A percentile compares a stretch with the other conserved stretches of the same genome.
phyloP scores from a whole-genome alignment of 1,284 basidiomycete species.

The Malassezia dermatis region DNA sequence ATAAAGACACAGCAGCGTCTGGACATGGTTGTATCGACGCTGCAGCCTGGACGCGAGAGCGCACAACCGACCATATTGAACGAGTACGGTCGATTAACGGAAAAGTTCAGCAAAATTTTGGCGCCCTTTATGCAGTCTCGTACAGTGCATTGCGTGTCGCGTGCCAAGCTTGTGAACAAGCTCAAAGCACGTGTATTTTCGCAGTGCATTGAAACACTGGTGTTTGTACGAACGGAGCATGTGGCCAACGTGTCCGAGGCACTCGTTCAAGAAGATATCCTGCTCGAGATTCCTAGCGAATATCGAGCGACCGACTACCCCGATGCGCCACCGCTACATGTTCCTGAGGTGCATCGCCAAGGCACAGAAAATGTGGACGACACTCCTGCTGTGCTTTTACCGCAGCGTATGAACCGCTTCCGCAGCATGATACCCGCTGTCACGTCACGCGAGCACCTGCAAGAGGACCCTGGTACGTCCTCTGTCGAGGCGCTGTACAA shows the following conservation, averaged over 20 bases:
- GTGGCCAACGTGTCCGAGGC: background rate
- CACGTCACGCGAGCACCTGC: background rate
- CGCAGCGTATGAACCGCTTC: background rate
- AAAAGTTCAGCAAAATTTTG: constrained; percentile 11
- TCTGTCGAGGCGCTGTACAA: background rate
- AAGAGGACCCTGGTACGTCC: background rate
- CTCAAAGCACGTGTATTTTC: constrained; percentile 3
- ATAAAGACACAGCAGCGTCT: background rate
- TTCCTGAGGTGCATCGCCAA: background rate
- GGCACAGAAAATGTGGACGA: background rate
- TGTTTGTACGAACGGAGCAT: constrained; percentile 1
- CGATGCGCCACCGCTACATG: background rate
- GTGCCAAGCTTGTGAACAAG: constrained; percentile 3
- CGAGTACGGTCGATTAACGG: constrained; percentile 7
- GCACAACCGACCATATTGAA: constrained; percentile 1
- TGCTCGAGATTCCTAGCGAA: background rate
- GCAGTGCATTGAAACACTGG: constrained; percentile 12
- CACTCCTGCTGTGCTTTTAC: background rate
- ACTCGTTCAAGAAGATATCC: constrained; percentile 4
- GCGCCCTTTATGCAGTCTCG: background rate
- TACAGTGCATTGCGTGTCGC: constrained; percentile 6
- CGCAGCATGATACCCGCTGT: background rate
- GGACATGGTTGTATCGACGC: constrained; percentile 9
- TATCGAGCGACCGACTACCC: constrained; percentile 11
- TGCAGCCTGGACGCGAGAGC: background rate